Conservation (phyloP, 2,329 filamentous ascomycete species). For the Tricladium varicosporioides region DNA sequence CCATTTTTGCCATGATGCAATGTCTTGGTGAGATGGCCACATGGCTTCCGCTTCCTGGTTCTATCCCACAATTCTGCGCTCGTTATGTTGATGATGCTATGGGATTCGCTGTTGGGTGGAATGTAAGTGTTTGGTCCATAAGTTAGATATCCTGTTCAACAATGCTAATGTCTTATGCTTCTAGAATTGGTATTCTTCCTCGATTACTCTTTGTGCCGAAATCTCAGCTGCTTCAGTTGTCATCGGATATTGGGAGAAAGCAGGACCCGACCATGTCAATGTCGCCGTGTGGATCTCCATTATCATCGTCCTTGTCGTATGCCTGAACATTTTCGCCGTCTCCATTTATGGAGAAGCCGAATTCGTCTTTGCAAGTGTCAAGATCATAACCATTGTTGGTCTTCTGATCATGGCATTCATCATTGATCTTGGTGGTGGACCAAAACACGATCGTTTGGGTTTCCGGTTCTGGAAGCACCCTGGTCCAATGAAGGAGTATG, state of each 20-base stretch:
- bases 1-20: constrained; percentile 50
- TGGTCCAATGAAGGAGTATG: constrained; percentile 39
- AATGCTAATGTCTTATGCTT: constrained; percentile 6
- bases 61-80: constrained; percentile 46
- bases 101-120: constrained; percentile 56
- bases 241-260: constrained; percentile 45
- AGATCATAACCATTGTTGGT: constrained; percentile 54
- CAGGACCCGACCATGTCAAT: constrained; percentile 27
- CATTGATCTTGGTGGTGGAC: constrained; percentile 53
- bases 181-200: constrained; percentile 32
- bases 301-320: constrained; percentile 37
- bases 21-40: constrained; percentile 53
- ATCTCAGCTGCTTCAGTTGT: constrained; percentile 48
- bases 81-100: constrained; percentile 49
- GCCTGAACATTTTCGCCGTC: constrained; percentile 55
- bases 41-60: constrained; percentile 50
- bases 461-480: constrained; percentile 63
- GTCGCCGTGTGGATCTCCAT: constrained; percentile 40
- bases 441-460: constrained; percentile 56
- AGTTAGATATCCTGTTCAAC: neutral
- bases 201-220: constrained; percentile 43
- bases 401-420: constrained; percentile 52
- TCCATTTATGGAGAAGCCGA: constrained; percentile 57
- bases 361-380: constrained; percentile 56
- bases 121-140: constrained; percentile 58